Conservation (phyloP, 352 stramenopile species). For the Globisporangium perplexum region DNA sequence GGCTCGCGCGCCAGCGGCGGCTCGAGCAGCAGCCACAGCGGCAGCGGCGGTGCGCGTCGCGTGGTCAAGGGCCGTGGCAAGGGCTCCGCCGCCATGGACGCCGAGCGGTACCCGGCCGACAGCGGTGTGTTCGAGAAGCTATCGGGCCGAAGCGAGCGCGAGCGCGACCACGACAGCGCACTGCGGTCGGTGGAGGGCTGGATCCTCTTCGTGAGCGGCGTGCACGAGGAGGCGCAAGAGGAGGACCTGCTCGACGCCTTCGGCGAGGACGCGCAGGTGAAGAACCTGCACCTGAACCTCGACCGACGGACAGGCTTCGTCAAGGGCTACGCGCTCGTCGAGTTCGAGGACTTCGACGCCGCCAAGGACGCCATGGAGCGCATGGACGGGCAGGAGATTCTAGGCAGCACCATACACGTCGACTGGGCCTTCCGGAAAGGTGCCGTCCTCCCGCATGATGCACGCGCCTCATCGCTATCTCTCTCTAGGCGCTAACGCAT, state of each 20-base stretch:
- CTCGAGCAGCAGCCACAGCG: background rate
- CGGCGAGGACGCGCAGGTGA: conserved; percentile 92
- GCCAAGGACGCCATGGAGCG: conserved; percentile 88
- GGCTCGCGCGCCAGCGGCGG: background rate
- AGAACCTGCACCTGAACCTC: conserved; percentile 95
- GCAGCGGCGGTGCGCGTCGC: conserved; percentile 14
- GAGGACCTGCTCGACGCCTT: conserved; percentile 96
- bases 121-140: conserved; percentile 84
- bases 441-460: conserved; percentile 5
- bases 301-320: conserved; percentile 94
- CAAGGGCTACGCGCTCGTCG: conserved; percentile 94
- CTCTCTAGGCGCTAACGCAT: background rate
- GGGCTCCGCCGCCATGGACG: conserved; percentile 66
- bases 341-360: conserved; percentile 91
- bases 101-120: conserved; percentile 57
- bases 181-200: conserved; percentile 94
- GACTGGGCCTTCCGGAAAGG: conserved; percentile 93
- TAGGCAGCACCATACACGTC: conserved; percentile 88
- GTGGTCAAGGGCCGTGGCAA: conserved; percentile 70
- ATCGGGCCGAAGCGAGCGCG: conserved; percentile 7
- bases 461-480: background rate
- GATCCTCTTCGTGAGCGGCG: conserved; percentile 93
- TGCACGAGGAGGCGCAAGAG: conserved; percentile 96
- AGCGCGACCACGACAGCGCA: conserved; percentile 38
- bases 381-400: conserved; percentile 90